A percentile compares a stretch with the other conserved stretches of the same genome.
These are phyloP conservation scores for Cymbopogon citratus DNA, from an alignment of 176 grass and related monocot genomes.

Conservation along the genomic window DNA sequence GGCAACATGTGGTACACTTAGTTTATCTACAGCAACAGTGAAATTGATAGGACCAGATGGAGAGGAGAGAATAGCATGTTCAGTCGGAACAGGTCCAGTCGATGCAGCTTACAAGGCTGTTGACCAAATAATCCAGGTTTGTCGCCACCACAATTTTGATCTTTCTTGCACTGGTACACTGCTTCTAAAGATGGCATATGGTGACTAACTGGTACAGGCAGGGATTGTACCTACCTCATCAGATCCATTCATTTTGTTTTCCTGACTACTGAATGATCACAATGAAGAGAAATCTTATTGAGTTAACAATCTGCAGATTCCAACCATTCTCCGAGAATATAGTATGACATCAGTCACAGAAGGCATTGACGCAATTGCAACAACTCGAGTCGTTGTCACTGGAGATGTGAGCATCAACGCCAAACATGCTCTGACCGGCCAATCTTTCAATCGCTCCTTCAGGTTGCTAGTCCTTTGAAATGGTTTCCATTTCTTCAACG, in stretches of 20 bases:
- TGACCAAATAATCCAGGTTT: constrained; percentile 87
- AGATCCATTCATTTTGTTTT: background rate
- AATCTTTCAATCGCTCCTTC: constrained; percentile 50
- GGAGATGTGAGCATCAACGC: constrained; percentile 30
- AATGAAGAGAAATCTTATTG: background rate
- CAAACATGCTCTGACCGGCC: constrained; percentile 44
- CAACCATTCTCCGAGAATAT: constrained; percentile 75
- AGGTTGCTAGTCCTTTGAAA: constrained; percentile 50
- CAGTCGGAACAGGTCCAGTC: constrained; percentile 77
- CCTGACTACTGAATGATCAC: background rate
- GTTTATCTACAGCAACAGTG: constrained; percentile 85
- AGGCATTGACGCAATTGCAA: constrained; percentile 96
- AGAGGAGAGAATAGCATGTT: constrained; percentile 75
- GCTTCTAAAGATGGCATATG: no score
- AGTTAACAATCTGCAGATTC: constrained; percentile 41
- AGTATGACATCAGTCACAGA: constrained; percentile 79
- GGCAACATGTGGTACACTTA: constrained; percentile 94
- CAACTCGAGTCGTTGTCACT: constrained; percentile 63
- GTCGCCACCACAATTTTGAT: background rate
- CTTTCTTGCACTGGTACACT: background rate
- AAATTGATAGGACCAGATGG: constrained; percentile 76
- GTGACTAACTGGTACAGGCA: background rate
- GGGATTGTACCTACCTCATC: background rate
- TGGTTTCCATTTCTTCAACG: background rate
- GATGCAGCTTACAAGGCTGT: constrained; percentile 98